Percentiles rank a stretch among this genome's conserved stretches.
Conservation (phyloP, 2,329 filamentous ascomycete genomes). For the Albophoma yamanashiensis region DNA sequence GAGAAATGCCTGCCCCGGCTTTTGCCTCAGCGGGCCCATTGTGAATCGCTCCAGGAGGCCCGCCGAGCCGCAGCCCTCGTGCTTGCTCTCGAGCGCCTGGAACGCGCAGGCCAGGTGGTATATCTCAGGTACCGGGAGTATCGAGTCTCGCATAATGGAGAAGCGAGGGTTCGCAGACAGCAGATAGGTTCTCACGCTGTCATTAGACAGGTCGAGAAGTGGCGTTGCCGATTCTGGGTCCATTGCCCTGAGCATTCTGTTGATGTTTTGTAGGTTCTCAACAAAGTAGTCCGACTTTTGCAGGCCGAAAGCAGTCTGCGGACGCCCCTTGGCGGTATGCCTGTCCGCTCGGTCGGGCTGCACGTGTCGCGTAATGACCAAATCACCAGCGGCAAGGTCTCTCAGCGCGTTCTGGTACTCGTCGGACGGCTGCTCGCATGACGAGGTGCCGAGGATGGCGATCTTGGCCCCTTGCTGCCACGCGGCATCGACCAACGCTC, state of each 20-base stretch:
- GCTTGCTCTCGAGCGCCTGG: constrained; percentile 13
- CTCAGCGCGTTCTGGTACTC: constrained; percentile 28
- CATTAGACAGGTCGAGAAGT: constrained; percentile 9
- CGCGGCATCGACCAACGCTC: constrained; percentile 58
- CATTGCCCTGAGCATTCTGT: constrained; percentile 32
- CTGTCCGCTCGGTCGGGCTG: constrained; percentile 17
- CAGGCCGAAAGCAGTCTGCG: constrained; percentile 7
- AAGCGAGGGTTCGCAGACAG: constrained; percentile 13
- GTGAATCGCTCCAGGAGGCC: constrained; percentile 19
- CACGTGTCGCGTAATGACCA: constrained; percentile 25
- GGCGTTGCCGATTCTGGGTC: constrained; percentile 9
- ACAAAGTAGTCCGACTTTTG: constrained; percentile 27
- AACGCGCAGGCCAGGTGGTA: constrained; percentile 25
- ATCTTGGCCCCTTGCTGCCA: constrained; percentile 63
- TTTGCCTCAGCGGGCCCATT: constrained; percentile 21
- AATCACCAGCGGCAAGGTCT: constrained; percentile 29
- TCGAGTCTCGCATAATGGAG: constrained; percentile 20
- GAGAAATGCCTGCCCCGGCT: constrained; percentile 17
- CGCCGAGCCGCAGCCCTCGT: constrained; percentile 9
- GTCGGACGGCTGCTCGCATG: constrained; percentile 38
- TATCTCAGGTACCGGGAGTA: constrained; percentile 27
- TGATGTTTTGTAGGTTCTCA: constrained; percentile 37
- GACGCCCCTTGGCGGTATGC: neutral
- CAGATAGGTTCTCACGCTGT: constrained; percentile 14
- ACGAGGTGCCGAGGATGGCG: constrained; percentile 70